phyloP scores from a whole-genome alignment of 75 land plant genomes.

The Ceratopteris richardii region DNA sequence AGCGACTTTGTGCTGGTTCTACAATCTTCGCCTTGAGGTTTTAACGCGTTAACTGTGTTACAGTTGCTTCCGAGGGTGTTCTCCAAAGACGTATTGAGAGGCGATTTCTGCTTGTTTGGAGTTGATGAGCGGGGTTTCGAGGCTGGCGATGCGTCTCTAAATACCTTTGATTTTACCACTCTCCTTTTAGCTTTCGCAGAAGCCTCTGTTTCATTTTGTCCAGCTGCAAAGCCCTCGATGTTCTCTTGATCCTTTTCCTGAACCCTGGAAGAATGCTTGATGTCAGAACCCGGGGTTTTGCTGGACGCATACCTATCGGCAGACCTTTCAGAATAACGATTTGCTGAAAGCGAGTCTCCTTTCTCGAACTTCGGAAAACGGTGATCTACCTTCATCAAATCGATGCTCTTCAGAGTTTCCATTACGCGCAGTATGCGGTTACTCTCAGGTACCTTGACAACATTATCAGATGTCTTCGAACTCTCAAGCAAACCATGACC shows the following conservation, averaged over 20 bases:
- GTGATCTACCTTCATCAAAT: not conserved
- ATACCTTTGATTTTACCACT: slow-evolving; percentile 1
- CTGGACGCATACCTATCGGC: not conserved
- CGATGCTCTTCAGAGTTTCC: not conserved
- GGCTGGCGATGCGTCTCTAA: slow-evolving; percentile 7
- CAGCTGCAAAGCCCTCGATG: not conserved
- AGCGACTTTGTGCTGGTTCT: not conserved
- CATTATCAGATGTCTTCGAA: not conserved
- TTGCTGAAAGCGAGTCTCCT: not conserved
- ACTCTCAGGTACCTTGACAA: not conserved
- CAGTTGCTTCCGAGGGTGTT: no score
- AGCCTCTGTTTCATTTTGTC: not conserved
- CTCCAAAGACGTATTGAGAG: no score
- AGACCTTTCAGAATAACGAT: not conserved
- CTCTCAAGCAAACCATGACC: not conserved
- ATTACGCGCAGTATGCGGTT: not conserved
- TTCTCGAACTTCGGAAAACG: not conserved
- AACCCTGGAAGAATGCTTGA: not conserved
- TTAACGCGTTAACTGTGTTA: no score
- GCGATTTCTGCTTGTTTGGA: not conserved
- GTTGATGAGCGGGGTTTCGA: not conserved
- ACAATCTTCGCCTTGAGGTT: not conserved
- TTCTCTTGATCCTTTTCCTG: not conserved
- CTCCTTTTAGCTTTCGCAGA: not conserved
- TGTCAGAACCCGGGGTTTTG: not conserved